Evolutionary conservation across 257 asterid genomes (phyloP).

Genomic region (Solanum paucissectum): DNA sequence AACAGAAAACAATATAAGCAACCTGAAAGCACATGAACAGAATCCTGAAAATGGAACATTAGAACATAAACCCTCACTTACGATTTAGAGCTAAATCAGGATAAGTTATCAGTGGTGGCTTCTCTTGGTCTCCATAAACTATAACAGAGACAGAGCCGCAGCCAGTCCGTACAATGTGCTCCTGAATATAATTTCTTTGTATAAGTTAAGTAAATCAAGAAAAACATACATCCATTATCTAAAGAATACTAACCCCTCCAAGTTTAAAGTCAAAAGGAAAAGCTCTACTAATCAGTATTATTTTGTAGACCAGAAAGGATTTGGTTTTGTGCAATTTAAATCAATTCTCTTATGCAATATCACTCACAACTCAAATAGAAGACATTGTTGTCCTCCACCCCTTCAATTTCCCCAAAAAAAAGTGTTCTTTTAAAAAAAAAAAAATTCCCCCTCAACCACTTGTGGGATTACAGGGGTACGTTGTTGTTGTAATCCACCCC

Average conservation of each 20-base stretch:
- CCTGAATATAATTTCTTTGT: slow-evolving; percentile 36
- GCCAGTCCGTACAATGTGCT: slow-evolving; percentile 64
- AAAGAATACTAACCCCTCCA: not conserved
- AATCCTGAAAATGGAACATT: not conserved
- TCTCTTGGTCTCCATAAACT: slow-evolving; percentile 79
- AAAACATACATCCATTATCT: not conserved
- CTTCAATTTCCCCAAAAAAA: no score
- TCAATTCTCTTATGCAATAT: not conserved
- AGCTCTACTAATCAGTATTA: not conserved
- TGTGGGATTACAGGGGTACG: not conserved
- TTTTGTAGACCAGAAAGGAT: not conserved
- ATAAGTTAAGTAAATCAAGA: not conserved
- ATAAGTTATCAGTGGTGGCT: slow-evolving; percentile 88
- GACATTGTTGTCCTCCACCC: not conserved
- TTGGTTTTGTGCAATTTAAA: not conserved
- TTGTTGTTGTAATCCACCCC: not conserved
- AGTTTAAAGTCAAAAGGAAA: not conserved
- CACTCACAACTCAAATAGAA: not conserved
- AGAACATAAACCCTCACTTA: slow-evolving; percentile 28
- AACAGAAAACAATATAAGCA: not conserved
- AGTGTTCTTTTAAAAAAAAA: not conserved
- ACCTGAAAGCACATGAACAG: not conserved
- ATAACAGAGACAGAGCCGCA: slow-evolving; percentile 78
- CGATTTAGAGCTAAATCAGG: slow-evolving; percentile 95
- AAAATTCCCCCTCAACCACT: not conserved